A percentile compares a stretch with the other conserved stretches of the same genome.
Evolutionary conservation across 2,329 filamentous ascomycete species (phyloP).

Genomic region (Colletotrichum theobromicola): DNA sequence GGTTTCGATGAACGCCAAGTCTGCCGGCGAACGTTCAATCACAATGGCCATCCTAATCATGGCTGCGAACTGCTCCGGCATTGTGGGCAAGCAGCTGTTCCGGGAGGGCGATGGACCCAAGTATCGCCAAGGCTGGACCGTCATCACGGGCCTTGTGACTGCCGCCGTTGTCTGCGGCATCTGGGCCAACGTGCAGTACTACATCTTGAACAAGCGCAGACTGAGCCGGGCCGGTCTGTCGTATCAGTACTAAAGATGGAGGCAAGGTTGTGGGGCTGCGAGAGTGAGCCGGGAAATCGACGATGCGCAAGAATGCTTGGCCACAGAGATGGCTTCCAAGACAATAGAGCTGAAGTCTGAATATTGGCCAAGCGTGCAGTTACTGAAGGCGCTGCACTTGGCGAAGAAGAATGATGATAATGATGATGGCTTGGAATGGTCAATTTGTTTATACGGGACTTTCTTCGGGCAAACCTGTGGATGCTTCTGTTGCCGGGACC

Average conservation of each 20-base stretch:
- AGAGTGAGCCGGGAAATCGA: background rate
- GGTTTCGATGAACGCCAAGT: conserved; percentile 32
- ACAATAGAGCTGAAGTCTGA: background rate
- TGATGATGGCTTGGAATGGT: background rate
- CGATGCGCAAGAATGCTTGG: background rate
- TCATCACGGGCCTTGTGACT: conserved; percentile 25
- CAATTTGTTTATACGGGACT: background rate
- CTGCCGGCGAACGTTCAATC: conserved; percentile 33
- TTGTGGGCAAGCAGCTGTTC: conserved; percentile 35
- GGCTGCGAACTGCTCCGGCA: conserved; percentile 34
- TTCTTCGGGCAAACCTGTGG: background rate
- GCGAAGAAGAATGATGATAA: background rate
- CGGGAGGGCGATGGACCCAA: conserved; percentile 32
- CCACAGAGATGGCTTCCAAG: background rate
- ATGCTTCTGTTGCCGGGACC: background rate
- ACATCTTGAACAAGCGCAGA: conserved; percentile 13
- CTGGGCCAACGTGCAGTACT: conserved; percentile 20
- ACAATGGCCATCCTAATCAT: conserved; percentile 38
- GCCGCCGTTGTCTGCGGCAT: conserved; percentile 4
- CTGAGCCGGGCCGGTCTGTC: background rate
- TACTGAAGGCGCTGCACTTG: background rate
- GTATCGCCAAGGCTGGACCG: conserved; percentile 32
- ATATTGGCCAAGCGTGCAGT: background rate
- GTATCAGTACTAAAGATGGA: conserved; percentile 5
- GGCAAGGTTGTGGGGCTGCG: background rate